Base-by-base conservation (phyloP, 305 asterid genomes). In the Ruellia speciosa region DNA sequence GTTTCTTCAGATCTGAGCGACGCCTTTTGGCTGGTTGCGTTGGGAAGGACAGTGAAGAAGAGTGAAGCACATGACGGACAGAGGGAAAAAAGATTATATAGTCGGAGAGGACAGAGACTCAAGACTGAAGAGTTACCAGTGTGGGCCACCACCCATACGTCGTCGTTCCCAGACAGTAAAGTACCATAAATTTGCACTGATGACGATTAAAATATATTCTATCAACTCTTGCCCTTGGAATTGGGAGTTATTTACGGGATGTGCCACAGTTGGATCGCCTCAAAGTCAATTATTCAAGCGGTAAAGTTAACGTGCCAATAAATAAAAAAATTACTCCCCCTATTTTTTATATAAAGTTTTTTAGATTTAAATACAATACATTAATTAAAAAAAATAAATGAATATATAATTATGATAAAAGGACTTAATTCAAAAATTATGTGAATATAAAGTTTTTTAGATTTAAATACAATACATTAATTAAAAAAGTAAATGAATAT, bases 1-100 rank as follows among this genome's bases (percentile, higher is more conserved):
- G 45, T 15, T 51, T 54, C 14, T 53, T 62, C 76, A 77, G 83
- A 77, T 77, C 83, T 74, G 62, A 60, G 80, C 18, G 63, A 35
- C 52, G 45, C 18, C 39, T 10, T 52, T 9, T n/a, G 14, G 57
- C 47, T 28, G 33, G 28, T 49, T 46, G 71, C 20, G 54, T 18
- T 63, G n/a, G 52, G 49, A 50, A 54, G 63, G 65, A 31, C 60
- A 7, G 59, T 14, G 67, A 64, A 45, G 49, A 57, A 50, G 55
- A 55, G 28, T 31, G 4, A 56, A 66, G 59, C 16, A 18, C 40
- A 65, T 56, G 77, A 59, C 37, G 50, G 45, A 33, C 37, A 54
- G 45, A 33, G 62, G 18, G 3, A 43, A 43, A 67, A 28, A 40
- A 43, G 47, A 62, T 69, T 46, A 49, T 49, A 46, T 53, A 35